phyloP scores from a whole-genome alignment of 306 rosid genomes.

The Senna siamea region DNA sequence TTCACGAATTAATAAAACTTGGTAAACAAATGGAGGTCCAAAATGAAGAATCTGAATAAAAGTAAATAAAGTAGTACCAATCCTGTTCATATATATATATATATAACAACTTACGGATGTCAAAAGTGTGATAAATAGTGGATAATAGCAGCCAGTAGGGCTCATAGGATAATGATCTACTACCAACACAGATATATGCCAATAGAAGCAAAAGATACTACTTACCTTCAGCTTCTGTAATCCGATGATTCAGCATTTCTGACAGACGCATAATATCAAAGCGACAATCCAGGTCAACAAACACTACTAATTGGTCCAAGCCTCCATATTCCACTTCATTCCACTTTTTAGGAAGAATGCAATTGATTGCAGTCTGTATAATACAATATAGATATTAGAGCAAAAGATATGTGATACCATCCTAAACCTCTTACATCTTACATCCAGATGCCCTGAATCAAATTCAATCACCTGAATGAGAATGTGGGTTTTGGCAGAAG shows the following conservation, averaged over 20 bases:
- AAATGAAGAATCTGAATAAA: neutral
- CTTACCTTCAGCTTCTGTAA: constrained; percentile 55
- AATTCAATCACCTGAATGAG: constrained; percentile 57
- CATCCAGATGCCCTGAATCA: neutral
- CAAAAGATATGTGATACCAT: neutral
- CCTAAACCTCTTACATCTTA: neutral
- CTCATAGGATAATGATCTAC: neutral
- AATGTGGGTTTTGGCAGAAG: constrained; percentile 84
- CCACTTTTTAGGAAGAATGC: constrained; percentile 81
- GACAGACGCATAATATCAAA: constrained; percentile 68
- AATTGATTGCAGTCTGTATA: constrained; percentile 61
- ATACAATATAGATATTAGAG: neutral
- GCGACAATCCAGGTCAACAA: constrained; percentile 81
- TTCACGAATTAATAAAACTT: neutral
- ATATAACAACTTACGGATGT: neutral
- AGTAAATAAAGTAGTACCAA: neutral
- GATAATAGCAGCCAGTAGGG: neutral
- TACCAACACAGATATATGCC: neutral
- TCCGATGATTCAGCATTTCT: constrained; percentile 60
- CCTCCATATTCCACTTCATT: constrained; percentile 75
- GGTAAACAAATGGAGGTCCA: neutral
- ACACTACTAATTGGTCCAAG: constrained; percentile 60
- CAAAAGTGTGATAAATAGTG: neutral
- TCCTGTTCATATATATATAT: neutral
- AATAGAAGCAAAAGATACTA: neutral